These are phyloP conservation scores for Candida jianshihensis DNA, from an alignment of 805 yeast genomes.

Conservation along the genomic window DNA sequence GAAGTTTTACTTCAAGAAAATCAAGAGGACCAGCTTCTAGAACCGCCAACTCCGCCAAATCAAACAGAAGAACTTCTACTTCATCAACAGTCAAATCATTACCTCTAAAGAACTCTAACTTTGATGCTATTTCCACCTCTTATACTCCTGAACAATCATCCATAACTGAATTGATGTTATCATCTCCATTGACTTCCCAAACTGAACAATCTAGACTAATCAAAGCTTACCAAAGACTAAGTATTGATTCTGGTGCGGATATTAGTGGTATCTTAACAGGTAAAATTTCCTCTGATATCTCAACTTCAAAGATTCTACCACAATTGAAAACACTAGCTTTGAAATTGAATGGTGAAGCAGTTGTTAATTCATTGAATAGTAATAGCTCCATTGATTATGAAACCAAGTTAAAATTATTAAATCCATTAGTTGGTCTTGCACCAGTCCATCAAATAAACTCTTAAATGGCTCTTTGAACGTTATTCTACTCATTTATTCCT, in stretches of 20 bases:
- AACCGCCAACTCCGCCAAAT: neutral
- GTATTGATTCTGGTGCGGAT: constrained; percentile 9
- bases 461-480: no score
- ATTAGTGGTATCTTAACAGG: constrained; percentile 15
- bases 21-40: no score
- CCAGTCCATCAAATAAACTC: constrained; percentile 19
- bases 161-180: constrained; percentile 6
- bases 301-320: neutral
- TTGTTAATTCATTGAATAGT: constrained; percentile 19
- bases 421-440: constrained; percentile 22
- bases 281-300: constrained; percentile 2
- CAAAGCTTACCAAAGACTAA: constrained; percentile 14
- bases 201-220: constrained; percentile 15
- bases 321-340: constrained; percentile 14
- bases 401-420: constrained; percentile 18
- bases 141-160: constrained; percentile 16
- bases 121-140: constrained; percentile 9
- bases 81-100: constrained; percentile 1
- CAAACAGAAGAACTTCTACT: neutral
- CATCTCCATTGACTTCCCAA: constrained; percentile 17
- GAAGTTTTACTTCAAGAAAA: no score
- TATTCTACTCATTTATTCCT: no score
- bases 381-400: constrained; percentile 16
- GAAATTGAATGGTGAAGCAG: constrained; percentile 20
- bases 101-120: constrained; percentile 12